A percentile compares a stretch with the other conserved stretches of the same genome.
Evolutionary conservation across 495 filamentous ascomycete species (phyloP).

Genomic region (Pseudoneurospora amorphoporcata): DNA sequence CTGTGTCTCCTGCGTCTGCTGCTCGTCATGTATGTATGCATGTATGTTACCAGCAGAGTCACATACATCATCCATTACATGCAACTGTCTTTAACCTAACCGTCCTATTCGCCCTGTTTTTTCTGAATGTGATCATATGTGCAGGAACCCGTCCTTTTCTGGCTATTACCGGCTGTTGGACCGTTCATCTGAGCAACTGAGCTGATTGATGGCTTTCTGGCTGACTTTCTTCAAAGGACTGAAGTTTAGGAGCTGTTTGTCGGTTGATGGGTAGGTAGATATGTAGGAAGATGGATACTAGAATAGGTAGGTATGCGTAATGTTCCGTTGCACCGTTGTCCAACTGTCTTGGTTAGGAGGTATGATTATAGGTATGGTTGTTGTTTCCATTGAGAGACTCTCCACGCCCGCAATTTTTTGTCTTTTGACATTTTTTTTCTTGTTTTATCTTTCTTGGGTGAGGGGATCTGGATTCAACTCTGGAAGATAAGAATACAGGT

Average conservation of each 20-base stretch:
- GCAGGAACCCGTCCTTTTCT: constrained; percentile 25
- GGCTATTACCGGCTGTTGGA: background rate
- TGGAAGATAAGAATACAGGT: too few relatives aligned
- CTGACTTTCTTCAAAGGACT: background rate
- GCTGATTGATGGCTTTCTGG: background rate
- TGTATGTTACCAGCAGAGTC: background rate
- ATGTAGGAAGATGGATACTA: too few relatives aligned
- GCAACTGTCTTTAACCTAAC: background rate
- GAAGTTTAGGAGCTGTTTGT: background rate
- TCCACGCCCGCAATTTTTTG: too few relatives aligned
- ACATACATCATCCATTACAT: constrained; percentile 10
- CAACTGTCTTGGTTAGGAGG: background rate
- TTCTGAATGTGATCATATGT: constrained; percentile 11
- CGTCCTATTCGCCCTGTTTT: background rate
- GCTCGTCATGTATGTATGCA: background rate
- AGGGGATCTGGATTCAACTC: background rate
- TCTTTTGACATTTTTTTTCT: too few relatives aligned
- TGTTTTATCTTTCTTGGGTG: too few relatives aligned
- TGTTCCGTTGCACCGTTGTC: background rate
- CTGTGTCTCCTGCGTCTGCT: background rate
- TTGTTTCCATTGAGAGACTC: background rate
- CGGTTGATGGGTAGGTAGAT: background rate
- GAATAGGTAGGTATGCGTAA: background rate
- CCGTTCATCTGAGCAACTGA: background rate
- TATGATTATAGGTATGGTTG: background rate